Percentiles rank a stretch among this genome's conserved stretches.
Conservation (phyloP, 306 rosid genomes). For the Prunus salicina region DNA sequence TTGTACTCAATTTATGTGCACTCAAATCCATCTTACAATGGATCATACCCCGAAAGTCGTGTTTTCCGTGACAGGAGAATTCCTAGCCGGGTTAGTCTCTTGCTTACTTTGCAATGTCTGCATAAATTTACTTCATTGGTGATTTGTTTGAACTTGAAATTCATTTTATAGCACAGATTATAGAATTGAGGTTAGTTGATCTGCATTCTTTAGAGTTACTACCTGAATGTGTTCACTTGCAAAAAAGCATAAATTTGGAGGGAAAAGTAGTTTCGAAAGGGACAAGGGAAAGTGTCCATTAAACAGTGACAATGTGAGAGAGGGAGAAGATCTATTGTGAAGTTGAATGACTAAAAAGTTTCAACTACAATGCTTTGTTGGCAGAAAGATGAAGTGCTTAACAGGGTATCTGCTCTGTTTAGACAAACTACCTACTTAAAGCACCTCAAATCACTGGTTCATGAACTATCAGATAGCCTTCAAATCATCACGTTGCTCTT, state of each 20-base stretch:
- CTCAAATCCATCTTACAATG: constrained; percentile 72
- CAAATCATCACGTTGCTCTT: not conserved
- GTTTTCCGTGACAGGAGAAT: constrained; percentile 62
- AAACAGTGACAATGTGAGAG: not conserved
- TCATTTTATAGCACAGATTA: not conserved
- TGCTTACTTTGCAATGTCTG: not conserved
- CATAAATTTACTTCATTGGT: not conserved
- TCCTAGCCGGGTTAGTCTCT: constrained; percentile 73
- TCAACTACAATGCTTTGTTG: not conserved
- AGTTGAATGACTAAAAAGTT: not conserved
- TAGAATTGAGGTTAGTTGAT: not conserved
- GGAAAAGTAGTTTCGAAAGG: not conserved
- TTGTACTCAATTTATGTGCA: constrained; percentile 76
- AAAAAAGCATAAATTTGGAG: not conserved
- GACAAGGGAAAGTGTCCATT: not conserved
- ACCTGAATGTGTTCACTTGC: not conserved
- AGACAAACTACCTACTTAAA: constrained; percentile 6
- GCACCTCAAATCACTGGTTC: no score
- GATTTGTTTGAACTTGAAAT: not conserved
- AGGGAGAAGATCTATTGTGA: not conserved
- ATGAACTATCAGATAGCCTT: not conserved
- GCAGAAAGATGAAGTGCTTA: not conserved
- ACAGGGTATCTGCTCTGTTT: not conserved
- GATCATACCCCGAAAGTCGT: constrained; percentile 47
- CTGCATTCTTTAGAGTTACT: no score